A percentile compares a stretch with the other conserved stretches of the same genome.
Evolutionary conservation across 2,329 filamentous ascomycete genomes (phyloP).

Genomic region (Aaosphaeria arxii): DNA sequence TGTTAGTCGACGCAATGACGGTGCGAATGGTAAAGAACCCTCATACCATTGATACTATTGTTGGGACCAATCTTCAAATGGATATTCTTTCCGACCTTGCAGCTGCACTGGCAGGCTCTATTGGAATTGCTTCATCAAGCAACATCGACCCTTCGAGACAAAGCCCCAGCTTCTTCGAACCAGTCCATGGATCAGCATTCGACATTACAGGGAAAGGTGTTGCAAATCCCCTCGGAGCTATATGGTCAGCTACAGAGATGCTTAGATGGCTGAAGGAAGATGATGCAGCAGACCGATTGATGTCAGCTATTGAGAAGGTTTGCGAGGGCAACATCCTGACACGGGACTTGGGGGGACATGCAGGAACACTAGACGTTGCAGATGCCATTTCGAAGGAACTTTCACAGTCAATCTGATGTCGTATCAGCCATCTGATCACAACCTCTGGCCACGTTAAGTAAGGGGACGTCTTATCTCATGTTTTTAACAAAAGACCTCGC

Average conservation of each 20-base stretch:
- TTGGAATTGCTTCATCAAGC: constrained; percentile 69
- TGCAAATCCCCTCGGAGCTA: constrained; percentile 57
- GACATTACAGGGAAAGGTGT: constrained; percentile 58
- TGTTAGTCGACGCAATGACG: constrained; percentile 67
- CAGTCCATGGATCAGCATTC: constrained; percentile 59
- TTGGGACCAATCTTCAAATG: constrained; percentile 60
- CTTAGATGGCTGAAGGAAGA: constrained; percentile 56
- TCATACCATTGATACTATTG: constrained; percentile 59
- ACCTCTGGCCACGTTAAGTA: no score
- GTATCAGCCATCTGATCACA: no score
- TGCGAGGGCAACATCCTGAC: constrained; percentile 53
- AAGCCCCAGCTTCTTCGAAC: constrained; percentile 62
- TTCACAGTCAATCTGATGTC: no score
- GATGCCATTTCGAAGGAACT: constrained; percentile 32
- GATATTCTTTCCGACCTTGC: constrained; percentile 71
- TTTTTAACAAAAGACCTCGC: no score
- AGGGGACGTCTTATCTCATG: no score
- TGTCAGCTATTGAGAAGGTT: constrained; percentile 54
- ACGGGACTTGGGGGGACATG: constrained; percentile 51
- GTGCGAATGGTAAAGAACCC: constrained; percentile 62
- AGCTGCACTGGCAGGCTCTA: constrained; percentile 66
- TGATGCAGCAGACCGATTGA: constrained; percentile 48
- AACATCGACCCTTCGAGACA: constrained; percentile 64
- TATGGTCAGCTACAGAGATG: constrained; percentile 61
- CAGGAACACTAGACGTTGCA: constrained; percentile 42